A percentile compares a stretch with the other conserved stretches of the same genome.
These are phyloP conservation scores for Fusarium tupiense DNA, from an alignment of 2,329 filamentous ascomycete species.

Conservation along the genomic window DNA sequence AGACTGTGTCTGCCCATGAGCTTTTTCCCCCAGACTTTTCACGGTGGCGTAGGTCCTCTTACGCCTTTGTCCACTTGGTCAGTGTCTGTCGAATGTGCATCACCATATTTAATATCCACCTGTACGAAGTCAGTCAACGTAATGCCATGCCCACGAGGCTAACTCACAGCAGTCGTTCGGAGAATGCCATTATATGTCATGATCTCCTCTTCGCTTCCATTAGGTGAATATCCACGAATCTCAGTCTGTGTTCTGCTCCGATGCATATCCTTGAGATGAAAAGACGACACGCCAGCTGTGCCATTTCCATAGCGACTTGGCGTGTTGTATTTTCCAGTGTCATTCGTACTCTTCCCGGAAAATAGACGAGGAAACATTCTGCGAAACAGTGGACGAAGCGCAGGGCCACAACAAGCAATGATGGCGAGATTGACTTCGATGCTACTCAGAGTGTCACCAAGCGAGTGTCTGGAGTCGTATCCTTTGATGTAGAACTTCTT, in stretches of 20 bases:
- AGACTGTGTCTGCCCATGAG: accelerated
- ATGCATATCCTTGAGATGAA: conserved; percentile 34
- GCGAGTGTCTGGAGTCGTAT: conserved; percentile 38
- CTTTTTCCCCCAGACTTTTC: neutral
- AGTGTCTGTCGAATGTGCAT: neutral
- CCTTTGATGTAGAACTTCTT: conserved; percentile 31
- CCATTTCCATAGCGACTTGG: conserved; percentile 13
- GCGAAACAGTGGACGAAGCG: conserved; percentile 31
- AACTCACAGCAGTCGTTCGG: conserved; percentile 29
- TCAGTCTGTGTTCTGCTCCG: conserved; percentile 23
- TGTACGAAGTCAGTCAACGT: neutral
- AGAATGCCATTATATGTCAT: conserved; percentile 41
- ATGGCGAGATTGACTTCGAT: conserved; percentile 52
- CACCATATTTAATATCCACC: neutral
- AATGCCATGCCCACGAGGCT: accelerated
- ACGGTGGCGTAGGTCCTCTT: neutral
- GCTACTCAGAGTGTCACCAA: conserved; percentile 46
- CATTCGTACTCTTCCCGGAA: neutral
- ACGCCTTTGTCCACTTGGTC: neutral
- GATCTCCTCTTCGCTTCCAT: conserved; percentile 40
- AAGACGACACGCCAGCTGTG: neutral
- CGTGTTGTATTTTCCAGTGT: conserved; percentile 7
- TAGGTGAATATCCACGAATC: conserved; percentile 33
- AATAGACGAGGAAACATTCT: conserved; percentile 38
- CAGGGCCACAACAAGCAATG: conserved; percentile 49